Base-by-base conservation (phyloP, 345 rosid genomes). In the Brassica carinata region DNA sequence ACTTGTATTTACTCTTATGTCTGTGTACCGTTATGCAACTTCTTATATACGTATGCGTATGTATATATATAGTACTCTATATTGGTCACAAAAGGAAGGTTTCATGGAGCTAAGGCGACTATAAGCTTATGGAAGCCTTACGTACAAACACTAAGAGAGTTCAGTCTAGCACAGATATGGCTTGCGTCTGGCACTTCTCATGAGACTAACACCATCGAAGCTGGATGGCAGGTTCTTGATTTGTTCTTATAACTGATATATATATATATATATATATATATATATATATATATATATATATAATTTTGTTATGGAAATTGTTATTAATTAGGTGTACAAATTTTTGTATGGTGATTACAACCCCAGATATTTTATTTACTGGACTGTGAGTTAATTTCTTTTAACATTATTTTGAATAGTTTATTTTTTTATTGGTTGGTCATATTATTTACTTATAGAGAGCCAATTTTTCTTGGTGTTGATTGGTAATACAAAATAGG, bases 61-160 rank as follows among this genome's bases (percentile, higher is more conserved):
- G n/a, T 11, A 14, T 31, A 5, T n/a, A n/a, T 33, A 57, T 19
- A 36, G 67, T 10, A 57, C 30, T 26, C 51, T 7, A 1, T 10
- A 23, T 2, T 17, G 13, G 1, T 11, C 5, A 3, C 0, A 10
- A 9, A 5, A 5, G 74, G 75, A 57, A 72, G 1, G 1, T 72
- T 72, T 57, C 15, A 58, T 11, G 75, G 75, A 72, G 75, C 53
- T 2, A 34, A 11, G 38, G 75, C 53, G 10, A 1, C 1, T 3
- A 72, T 57, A 57, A 72, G 38, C 15, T n/a, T 58, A n/a, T 72
- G 53, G 75, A 71, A 72, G 51, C 66, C 66, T 34, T 6, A 33
- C 61, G 53, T 72, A 34, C 29, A 33, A 72, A 19, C 64, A 59
- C 14, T 4, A 27, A 13, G 23, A 11, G 65, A 48, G 8, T 71